A percentile compares a stretch with the other conserved stretches of the same genome.
phyloP scores from a whole-genome alignment of 225 moss, liverwort and hornwort genomes.

The Antitrichia curtipendula region DNA sequence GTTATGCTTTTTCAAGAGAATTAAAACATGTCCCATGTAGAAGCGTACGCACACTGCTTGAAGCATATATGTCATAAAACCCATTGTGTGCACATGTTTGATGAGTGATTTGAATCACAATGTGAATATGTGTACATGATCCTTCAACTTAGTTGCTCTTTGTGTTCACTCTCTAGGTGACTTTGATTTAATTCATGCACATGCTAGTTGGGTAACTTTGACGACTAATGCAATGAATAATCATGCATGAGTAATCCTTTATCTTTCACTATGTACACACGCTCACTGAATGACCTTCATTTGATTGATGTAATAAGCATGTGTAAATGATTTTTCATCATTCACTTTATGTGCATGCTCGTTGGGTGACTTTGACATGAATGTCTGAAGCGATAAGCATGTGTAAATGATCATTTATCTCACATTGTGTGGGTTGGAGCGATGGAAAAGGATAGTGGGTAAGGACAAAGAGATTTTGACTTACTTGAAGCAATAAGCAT shows the following conservation, averaged over 20 bases:
- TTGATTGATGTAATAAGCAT: fast-evolving
- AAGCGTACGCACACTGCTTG: fast-evolving
- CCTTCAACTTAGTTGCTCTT: not conserved
- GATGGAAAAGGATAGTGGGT: too few relatives aligned
- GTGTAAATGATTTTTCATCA: not conserved
- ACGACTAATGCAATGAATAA: fast-evolving
- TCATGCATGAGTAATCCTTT: not conserved
- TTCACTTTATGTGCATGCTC: fast-evolving
- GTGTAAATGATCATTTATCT: not conserved
- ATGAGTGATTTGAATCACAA: not conserved
- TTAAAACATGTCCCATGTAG: fast-evolving
- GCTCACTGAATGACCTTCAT: not conserved
- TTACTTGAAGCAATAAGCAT: too few relatives aligned
- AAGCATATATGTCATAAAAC: not conserved
- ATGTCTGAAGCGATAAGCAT: fast-evolving
- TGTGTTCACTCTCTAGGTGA: not conserved
- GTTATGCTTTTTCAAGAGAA: not conserved
- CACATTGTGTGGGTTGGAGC: too few relatives aligned
- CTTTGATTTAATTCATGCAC: not conserved
- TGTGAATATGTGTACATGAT: not conserved
- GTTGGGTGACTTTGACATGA: not conserved
- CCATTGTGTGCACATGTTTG: not conserved
- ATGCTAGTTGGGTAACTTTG: fast-evolving
- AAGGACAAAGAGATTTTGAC: too few relatives aligned
- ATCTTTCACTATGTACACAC: fast-evolving